These are phyloP conservation scores for Cyberlindnera xylosilytica DNA, from an alignment of 805 yeast genomes.

Conservation along the genomic window DNA sequence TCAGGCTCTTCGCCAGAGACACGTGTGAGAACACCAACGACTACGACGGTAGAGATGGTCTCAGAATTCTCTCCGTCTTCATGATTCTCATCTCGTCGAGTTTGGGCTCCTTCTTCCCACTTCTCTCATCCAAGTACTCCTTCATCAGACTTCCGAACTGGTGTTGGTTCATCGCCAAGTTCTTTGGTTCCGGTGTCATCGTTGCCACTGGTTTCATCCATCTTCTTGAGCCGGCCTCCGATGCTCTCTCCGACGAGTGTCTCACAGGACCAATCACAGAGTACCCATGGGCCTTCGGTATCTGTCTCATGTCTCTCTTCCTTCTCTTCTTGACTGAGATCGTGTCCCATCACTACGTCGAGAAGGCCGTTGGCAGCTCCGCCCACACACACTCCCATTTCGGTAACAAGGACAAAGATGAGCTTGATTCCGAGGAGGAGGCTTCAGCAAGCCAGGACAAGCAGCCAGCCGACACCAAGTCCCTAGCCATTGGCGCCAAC, in stretches of 20 bases:
- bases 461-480: conserved; percentile 2
- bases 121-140: conserved; percentile 56
- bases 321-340: conserved; percentile 47
- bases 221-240: conserved; percentile 65
- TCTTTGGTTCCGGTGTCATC: conserved; percentile 82
- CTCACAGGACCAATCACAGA: conserved; percentile 55
- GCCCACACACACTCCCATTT: conserved; percentile 53
- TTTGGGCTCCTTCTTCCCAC: conserved; percentile 60
- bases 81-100: conserved; percentile 57
- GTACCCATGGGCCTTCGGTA: conserved; percentile 58
- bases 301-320: conserved; percentile 45
- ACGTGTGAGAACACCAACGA: conserved; percentile 41
- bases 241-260: conserved; percentile 53
- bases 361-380: conserved; percentile 28
- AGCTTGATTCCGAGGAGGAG: conserved; percentile 15
- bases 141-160: conserved; percentile 55
- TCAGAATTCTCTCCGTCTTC: conserved; percentile 61
- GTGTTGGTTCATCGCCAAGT: conserved; percentile 67
- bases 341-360: conserved; percentile 41
- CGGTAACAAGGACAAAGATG: conserved; percentile 34
- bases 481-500: conserved; percentile 29
- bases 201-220: conserved; percentile 81
- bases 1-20: conserved; percentile 19
- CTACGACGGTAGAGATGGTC: conserved; percentile 37
- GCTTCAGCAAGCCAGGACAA: conserved; percentile 6